Percentiles rank a stretch among this genome's conserved stretches.
Evolutionary conservation across 345 rosid genomes (phyloP).

Genomic region (Hevea brasiliensis): DNA sequence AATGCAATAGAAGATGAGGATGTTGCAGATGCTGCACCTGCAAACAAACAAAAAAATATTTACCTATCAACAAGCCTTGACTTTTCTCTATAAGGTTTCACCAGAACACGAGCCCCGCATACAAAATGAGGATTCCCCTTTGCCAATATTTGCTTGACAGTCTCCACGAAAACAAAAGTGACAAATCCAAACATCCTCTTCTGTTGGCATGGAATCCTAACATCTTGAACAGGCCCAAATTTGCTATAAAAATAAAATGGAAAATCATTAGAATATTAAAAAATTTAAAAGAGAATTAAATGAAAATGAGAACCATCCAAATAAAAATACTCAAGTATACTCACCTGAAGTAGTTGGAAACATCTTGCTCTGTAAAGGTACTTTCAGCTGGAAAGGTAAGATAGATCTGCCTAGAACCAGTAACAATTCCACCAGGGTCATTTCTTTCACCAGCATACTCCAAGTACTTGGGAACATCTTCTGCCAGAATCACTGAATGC

Average conservation of each 20-base stretch:
- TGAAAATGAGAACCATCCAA: not conserved
- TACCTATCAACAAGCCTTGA: constrained; percentile 68
- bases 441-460: constrained; percentile 54
- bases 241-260: constrained; percentile 44
- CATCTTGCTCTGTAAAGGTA: constrained; percentile 78
- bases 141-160: constrained; percentile 66
- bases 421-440: constrained; percentile 56
- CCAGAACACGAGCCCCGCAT: constrained; percentile 91
- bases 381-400: constrained; percentile 96
- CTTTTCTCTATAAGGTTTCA: constrained; percentile 93
- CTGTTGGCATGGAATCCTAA: constrained; percentile 92
- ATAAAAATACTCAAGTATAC: not conserved
- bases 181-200: constrained; percentile 97
- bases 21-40: not conserved
- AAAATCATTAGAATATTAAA: not conserved
- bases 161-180: constrained; percentile 66
- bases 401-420: constrained; percentile 86
- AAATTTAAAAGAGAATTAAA: not conserved
- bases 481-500: constrained; percentile 80
- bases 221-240: constrained; percentile 90
- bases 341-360: constrained; percentile 77
- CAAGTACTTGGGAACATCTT: constrained; percentile 67
- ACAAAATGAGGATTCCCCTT: constrained; percentile 95
- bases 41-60: not conserved
- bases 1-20: not conserved